Evolutionary conservation across 1,284 basidiomycete species (phyloP).

Genomic region (Cystobasidium slooffiae): DNA sequence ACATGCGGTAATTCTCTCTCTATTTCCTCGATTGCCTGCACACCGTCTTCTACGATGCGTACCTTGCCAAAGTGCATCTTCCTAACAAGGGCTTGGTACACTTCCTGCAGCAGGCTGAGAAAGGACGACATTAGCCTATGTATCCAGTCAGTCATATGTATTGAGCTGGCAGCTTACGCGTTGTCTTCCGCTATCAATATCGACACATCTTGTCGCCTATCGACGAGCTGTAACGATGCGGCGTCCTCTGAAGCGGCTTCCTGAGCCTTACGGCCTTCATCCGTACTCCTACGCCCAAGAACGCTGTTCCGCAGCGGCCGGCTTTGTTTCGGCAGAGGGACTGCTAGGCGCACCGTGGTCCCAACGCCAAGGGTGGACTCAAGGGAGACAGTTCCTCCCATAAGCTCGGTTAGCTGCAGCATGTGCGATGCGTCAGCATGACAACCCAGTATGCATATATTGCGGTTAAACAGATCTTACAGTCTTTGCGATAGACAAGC

Average conservation of each 20-base stretch:
- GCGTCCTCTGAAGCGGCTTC: not conserved
- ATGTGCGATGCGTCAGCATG: slow-evolving; percentile 1
- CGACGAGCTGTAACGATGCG: not conserved
- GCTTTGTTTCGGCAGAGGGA: slow-evolving; percentile 11
- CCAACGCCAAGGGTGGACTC: slow-evolving; percentile 46
- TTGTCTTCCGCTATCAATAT: slow-evolving; percentile 52
- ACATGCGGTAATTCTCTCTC: slow-evolving; percentile 14
- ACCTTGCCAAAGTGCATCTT: slow-evolving; percentile 29
- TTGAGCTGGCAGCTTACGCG: not conserved
- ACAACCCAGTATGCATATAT: not conserved
- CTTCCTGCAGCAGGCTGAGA: slow-evolving; percentile 31
- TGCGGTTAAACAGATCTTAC: not conserved
- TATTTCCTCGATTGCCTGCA: slow-evolving; percentile 21
- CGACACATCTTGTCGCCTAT: slow-evolving; percentile 21
- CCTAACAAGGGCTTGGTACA: slow-evolving; percentile 16
- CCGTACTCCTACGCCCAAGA: not conserved
- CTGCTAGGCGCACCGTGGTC: slow-evolving; percentile 41
- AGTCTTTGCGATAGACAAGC: slow-evolving; percentile 52
- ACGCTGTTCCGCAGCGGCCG: not conserved
- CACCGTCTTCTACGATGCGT: slow-evolving; percentile 31
- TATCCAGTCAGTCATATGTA: not conserved
- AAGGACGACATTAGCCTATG: not conserved
- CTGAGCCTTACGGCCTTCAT: not conserved
- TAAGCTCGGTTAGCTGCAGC: slow-evolving; percentile 52
- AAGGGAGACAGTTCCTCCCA: slow-evolving; percentile 48